Evolutionary conservation across 352 stramenopile genomes (phyloP).

Genomic region (Pythium sp.): DNA sequence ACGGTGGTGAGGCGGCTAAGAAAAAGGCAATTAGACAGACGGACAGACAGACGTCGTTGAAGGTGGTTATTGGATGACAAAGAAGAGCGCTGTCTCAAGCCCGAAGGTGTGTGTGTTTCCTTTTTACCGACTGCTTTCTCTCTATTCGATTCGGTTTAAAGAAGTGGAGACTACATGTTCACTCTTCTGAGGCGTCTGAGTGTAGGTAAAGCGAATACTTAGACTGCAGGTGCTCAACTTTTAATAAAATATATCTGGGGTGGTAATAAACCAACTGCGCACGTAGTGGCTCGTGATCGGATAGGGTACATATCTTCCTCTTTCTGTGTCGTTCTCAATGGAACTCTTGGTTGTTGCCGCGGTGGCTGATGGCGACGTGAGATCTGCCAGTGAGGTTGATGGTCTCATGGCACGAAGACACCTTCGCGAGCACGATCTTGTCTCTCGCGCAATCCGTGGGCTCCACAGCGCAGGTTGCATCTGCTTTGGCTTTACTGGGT

Average conservation of each 20-base stretch:
- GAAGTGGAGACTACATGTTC: not conserved
- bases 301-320: not conserved
- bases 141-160: not conserved
- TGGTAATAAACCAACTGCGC: slow-evolving; percentile 10
- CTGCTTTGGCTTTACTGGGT: slow-evolving; percentile 30
- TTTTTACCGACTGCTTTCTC: not conserved
- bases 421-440: slow-evolving; percentile 58
- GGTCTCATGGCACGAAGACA: slow-evolving; percentile 26
- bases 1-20: not conserved
- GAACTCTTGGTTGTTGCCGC: slow-evolving; percentile 23
- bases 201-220: not conserved
- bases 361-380: slow-evolving; percentile 12
- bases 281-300: not conserved
- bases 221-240: not conserved
- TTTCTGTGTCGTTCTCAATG: slow-evolving; percentile 9
- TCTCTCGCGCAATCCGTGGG: slow-evolving; percentile 57
- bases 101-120: not conserved
- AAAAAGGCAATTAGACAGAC: not conserved
- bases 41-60: not conserved
- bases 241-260: slow-evolving; percentile 15
- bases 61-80: not conserved
- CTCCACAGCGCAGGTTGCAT: slow-evolving; percentile 18
- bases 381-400: slow-evolving; percentile 3
- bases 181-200: not conserved
- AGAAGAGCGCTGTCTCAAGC: not conserved